These are phyloP conservation scores for Fusarium anthophilum DNA, from an alignment of 2,329 filamentous ascomycete species.

Conservation along the genomic window DNA sequence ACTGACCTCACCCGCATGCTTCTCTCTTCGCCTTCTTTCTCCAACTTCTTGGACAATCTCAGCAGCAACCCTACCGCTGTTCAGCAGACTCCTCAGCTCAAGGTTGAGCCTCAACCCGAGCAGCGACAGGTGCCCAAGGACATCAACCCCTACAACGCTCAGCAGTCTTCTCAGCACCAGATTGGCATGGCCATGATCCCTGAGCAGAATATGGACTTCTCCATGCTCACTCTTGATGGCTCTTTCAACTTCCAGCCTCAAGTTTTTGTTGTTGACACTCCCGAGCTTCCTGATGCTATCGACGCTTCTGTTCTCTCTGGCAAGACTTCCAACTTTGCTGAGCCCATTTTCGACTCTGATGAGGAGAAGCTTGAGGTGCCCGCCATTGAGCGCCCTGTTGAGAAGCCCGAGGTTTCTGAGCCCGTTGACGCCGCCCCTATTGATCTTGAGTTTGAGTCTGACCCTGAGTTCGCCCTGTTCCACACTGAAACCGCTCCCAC, in stretches of 20 bases:
- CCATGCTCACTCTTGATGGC: constrained; percentile 70
- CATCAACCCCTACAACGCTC: constrained; percentile 66
- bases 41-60: constrained; percentile 78
- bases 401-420: constrained; percentile 47
- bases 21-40: constrained; percentile 83
- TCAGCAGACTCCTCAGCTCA: constrained; percentile 51
- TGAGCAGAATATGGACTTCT: constrained; percentile 79
- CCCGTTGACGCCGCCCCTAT: constrained; percentile 41
- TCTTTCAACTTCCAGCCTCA: constrained; percentile 72
- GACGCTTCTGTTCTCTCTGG: constrained; percentile 73
- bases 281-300: constrained; percentile 69
- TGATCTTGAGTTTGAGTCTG: constrained; percentile 69
- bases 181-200: constrained; percentile 86
- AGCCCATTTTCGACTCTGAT: constrained; percentile 54
- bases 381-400: constrained; percentile 59
- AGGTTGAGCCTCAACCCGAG: constrained; percentile 54
- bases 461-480: constrained; percentile 70
- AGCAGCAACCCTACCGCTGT: constrained; percentile 65
- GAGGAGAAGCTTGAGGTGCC: constrained; percentile 67
- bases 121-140: constrained; percentile 71
- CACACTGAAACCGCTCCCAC: constrained; percentile 52
- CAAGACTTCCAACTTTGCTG: constrained; percentile 69
- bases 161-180: constrained; percentile 69
- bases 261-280: constrained; percentile 80
- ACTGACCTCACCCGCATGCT: constrained; percentile 84